phyloP scores from a whole-genome alignment of 2,329 filamentous ascomycete species.

The Xylariaceae sp. region DNA sequence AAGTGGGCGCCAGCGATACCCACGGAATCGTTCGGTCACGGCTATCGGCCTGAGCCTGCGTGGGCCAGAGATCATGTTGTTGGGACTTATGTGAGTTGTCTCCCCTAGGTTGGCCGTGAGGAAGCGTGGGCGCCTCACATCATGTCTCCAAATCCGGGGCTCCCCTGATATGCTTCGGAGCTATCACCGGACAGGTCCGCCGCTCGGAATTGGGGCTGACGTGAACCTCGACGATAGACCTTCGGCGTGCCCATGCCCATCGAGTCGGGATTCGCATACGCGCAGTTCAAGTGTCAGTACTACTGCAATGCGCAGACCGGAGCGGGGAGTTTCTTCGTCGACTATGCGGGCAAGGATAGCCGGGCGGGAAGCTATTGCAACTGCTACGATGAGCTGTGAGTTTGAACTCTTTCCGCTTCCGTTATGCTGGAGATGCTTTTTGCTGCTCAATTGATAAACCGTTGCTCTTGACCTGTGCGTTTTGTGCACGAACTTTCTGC shows the following conservation, averaged over 20 bases:
- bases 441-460: no score
- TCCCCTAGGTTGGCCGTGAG: no score
- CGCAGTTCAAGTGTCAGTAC: conserved; percentile 31
- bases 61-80: conserved; percentile 23
- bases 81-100: conserved; percentile 21
- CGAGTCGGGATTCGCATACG: conserved; percentile 27
- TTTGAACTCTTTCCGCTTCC: background rate
- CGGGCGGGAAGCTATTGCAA: conserved; percentile 19
- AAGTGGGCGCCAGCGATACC: conserved; percentile 22
- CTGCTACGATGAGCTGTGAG: conserved; percentile 26
- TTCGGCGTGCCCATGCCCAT: conserved; percentile 23
- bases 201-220: no score
- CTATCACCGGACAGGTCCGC: no score
- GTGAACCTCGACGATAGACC: conserved; percentile 19
- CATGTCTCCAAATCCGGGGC: no score
- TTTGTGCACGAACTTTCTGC: background rate
- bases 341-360: conserved; percentile 11
- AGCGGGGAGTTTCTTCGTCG: conserved; percentile 26
- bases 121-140: no score
- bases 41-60: conserved; percentile 22
- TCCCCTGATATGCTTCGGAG: no score
- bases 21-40: conserved; percentile 9
- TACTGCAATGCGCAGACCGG: conserved; percentile 21
- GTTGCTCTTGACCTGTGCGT: background rate
- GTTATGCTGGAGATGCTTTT: no score